phyloP scores from a whole-genome alignment of 2,329 filamentous ascomycete species.

The Penicillium sp. region DNA sequence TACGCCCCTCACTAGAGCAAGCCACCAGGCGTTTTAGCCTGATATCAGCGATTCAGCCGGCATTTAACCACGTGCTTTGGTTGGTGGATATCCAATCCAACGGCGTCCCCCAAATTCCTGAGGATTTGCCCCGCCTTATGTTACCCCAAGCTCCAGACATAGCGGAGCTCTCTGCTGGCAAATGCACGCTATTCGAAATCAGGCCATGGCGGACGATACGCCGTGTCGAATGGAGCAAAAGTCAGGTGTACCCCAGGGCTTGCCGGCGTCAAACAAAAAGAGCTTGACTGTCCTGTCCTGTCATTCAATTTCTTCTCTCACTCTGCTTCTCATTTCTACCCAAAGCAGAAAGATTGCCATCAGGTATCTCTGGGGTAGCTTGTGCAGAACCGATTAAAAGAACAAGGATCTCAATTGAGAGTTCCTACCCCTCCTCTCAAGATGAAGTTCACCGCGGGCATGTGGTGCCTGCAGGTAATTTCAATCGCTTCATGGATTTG shows the following conservation, averaged over 20 bases:
- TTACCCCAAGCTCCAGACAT: slow-evolving; percentile 1
- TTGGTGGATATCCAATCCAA: slow-evolving; percentile 8
- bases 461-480: slow-evolving; percentile 38
- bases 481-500: background rate
- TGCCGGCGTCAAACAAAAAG: background rate
- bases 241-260: background rate
- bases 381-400: background rate
- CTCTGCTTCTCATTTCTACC: background rate
- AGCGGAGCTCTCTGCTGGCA: slow-evolving; percentile 1
- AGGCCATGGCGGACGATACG: slow-evolving; percentile 8
- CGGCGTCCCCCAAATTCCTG: background rate
- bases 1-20: background rate
- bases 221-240: slow-evolving; percentile 19
- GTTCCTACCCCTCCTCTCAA: slow-evolving; percentile 11
- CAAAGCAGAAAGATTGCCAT: background rate
- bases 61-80: background rate
- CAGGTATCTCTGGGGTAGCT: background rate
- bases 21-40: slow-evolving; percentile 13
- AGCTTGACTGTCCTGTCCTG: background rate
- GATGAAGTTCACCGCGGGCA: slow-evolving; percentile 45
- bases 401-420: background rate
- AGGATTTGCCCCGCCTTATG: slow-evolving; percentile 1
- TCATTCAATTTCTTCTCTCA: background rate
- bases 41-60: slow-evolving; percentile 14
- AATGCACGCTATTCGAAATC: slow-evolving; percentile 3